phyloP scores from a whole-genome alignment of 2,329 filamentous ascomycete genomes.

The Aspergillus bombycis region DNA sequence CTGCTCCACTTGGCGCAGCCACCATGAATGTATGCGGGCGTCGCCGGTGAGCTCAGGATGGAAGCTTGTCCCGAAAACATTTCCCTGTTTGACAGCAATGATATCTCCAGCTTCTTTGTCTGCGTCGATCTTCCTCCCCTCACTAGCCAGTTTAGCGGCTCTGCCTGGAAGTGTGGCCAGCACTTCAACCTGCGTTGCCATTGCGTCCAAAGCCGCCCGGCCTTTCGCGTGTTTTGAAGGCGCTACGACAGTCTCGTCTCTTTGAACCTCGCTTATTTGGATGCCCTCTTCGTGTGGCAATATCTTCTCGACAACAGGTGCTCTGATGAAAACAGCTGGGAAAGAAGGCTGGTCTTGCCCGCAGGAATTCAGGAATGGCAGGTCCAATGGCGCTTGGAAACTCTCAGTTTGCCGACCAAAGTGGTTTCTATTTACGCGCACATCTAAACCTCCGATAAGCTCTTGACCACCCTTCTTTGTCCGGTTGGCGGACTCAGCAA shows the following conservation, averaged over 20 bases:
- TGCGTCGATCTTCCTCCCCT: conserved; percentile 41
- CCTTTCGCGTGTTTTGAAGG: conserved; percentile 56
- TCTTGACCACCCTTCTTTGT: conserved; percentile 92
- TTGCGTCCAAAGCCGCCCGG: conserved; percentile 47
- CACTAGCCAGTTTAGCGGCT: conserved; percentile 52
- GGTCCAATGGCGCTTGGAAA: conserved; percentile 74
- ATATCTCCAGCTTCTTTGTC: conserved; percentile 66
- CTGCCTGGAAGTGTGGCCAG: conserved; percentile 60
- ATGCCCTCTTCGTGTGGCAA: conserved; percentile 57
- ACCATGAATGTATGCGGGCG: conserved; percentile 88
- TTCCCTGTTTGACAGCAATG: conserved; percentile 85
- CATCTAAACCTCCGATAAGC: conserved; percentile 86
- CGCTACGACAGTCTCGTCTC: conserved; percentile 59
- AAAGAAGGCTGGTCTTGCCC: conserved; percentile 56
- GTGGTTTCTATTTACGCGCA: conserved; percentile 90
- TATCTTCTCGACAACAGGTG: conserved; percentile 87
- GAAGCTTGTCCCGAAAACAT: conserved; percentile 93
- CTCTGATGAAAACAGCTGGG: conserved; percentile 87
- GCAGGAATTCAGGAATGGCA: conserved; percentile 66
- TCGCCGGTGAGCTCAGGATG: conserved; percentile 93
- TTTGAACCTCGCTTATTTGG: conserved; percentile 53
- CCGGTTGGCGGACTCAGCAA: conserved; percentile 83
- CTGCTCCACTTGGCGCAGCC: conserved; percentile 72
- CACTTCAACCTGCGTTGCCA: conserved; percentile 58
- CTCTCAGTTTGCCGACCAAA: conserved; percentile 93